Percentiles rank a stretch among this genome's conserved stretches.
Conservation (phyloP, 2,329 filamentous ascomycete genomes). For the Plenodomus tracheiphilus region DNA sequence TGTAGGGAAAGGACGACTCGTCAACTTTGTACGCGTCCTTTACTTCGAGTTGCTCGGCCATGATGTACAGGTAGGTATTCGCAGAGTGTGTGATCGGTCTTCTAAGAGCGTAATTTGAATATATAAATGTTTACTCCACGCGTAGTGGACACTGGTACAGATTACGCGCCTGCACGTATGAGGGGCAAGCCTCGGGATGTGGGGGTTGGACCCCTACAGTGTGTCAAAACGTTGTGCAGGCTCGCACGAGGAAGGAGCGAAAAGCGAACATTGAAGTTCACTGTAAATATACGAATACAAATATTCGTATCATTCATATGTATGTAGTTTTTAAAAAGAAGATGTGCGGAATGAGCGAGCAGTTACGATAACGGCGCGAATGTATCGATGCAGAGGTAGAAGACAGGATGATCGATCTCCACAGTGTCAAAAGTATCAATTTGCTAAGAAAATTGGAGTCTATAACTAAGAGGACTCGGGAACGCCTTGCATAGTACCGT, state of each 20-base stretch:
- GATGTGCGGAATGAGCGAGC: too few species aligned
- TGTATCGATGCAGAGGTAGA: too few species aligned
- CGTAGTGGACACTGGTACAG: constrained; percentile 11
- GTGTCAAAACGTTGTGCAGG: neutral
- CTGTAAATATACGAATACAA: too few species aligned
- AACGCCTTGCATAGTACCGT: constrained; percentile 36
- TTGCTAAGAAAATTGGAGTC: neutral
- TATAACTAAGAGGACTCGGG: constrained; percentile 26
- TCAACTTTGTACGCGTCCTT: constrained; percentile 40
- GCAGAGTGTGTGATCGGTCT: neutral
- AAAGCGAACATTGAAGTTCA: neutral
- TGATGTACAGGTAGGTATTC: constrained; percentile 10
- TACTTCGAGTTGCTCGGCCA: constrained; percentile 33
- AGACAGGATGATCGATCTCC: too few species aligned
- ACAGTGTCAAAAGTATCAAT: neutral
- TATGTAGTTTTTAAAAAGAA: too few species aligned
- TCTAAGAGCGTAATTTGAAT: constrained; percentile 6
- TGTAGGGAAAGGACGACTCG: constrained; percentile 47
- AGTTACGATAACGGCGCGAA: too few species aligned
- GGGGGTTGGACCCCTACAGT: constrained; percentile 8
- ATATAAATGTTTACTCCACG: constrained; percentile 19
- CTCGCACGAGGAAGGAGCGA: neutral
- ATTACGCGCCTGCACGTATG: constrained; percentile 7
- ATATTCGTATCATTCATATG: too few species aligned
- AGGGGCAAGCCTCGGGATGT: constrained; percentile 23